These are phyloP conservation scores for Aspergillus kassunensis DNA, from an alignment of 495 filamentous ascomycete species.

Conservation along the genomic window DNA sequence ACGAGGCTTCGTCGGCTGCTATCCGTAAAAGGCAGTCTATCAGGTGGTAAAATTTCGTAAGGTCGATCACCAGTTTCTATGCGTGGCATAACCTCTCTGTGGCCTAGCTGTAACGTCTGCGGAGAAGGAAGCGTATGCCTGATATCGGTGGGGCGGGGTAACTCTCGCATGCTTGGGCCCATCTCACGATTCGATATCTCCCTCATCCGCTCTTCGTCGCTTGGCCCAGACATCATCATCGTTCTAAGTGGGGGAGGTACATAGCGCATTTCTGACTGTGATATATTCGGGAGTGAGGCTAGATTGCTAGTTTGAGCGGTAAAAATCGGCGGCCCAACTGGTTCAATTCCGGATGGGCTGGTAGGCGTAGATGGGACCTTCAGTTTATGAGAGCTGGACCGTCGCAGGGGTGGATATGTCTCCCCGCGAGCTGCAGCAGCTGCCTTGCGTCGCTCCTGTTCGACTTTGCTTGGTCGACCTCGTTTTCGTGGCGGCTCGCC, in stretches of 20 bases:
- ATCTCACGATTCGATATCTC: constrained; percentile 24
- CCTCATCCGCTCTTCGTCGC: constrained; percentile 18
- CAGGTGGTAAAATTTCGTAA: constrained; percentile 20
- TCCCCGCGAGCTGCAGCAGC: constrained; percentile 51
- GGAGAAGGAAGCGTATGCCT: constrained; percentile 33
- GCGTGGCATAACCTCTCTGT: constrained; percentile 26
- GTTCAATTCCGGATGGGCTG: constrained; percentile 24
- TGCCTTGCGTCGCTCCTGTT: constrained; percentile 47
- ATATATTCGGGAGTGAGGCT: neutral
- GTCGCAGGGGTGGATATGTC: constrained; percentile 41
- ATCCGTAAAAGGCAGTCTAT: constrained; percentile 29
- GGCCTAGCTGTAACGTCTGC: constrained; percentile 30
- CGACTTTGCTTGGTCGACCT: constrained; percentile 56
- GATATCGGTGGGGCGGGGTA: constrained; percentile 32
- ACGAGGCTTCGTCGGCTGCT: constrained; percentile 24
- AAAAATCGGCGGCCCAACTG: constrained; percentile 4
- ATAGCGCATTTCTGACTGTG: constrained; percentile 15
- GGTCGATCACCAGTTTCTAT: constrained; percentile 18
- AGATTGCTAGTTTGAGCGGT: constrained; percentile 9
- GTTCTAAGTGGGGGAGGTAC: constrained; percentile 12
- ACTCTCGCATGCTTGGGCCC: constrained; percentile 27
- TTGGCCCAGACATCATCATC: constrained; percentile 8
- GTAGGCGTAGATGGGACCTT: constrained; percentile 33
- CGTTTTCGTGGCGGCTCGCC: constrained; percentile 53
- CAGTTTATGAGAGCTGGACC: constrained; percentile 25